A percentile compares a stretch with the other conserved stretches of the same genome.
Conservation (phyloP, 1,139 yeast species). For the Entelexis sorbosivorans region DNA sequence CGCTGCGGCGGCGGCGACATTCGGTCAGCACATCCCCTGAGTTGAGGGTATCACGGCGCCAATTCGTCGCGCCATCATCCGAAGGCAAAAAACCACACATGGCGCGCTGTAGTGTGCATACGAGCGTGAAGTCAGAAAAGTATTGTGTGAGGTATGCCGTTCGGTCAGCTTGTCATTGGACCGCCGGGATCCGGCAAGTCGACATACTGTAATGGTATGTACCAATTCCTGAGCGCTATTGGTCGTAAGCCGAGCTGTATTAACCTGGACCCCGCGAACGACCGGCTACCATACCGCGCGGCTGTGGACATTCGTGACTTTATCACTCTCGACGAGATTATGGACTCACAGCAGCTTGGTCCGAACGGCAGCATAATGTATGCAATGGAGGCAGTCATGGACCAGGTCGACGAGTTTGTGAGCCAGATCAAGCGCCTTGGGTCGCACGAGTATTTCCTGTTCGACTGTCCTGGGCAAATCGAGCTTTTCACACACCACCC, state of each 20-base stretch:
- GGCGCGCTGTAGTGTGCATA: too few species aligned
- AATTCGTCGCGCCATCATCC: neutral
- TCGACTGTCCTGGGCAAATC: slow-evolving; percentile 97
- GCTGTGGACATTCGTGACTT: slow-evolving; percentile 82
- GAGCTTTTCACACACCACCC: slow-evolving; percentile 89
- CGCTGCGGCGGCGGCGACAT: neutral
- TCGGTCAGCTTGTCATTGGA: slow-evolving; percentile 90
- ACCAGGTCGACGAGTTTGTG: slow-evolving; percentile 49
- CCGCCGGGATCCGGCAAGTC: slow-evolving; percentile 98
- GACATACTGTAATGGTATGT: slow-evolving; percentile 84
- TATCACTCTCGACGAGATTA: slow-evolving; percentile 76
- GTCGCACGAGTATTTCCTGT: slow-evolving; percentile 58
- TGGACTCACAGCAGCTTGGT: slow-evolving; percentile 72
- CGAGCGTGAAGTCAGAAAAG: neutral
- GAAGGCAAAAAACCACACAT: neutral
- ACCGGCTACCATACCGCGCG: slow-evolving; percentile 65
- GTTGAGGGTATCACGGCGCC: neutral
- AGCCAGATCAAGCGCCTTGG: slow-evolving; percentile 48
- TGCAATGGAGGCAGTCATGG: slow-evolving; percentile 58
- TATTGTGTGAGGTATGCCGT: slow-evolving; percentile 32
- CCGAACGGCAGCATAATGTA: slow-evolving; percentile 94
- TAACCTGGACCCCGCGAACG: slow-evolving; percentile 94
- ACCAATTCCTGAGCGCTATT: slow-evolving; percentile 82
- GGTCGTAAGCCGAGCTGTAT: slow-evolving; percentile 78
- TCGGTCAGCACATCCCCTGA: slow-evolving; percentile 4